These are phyloP conservation scores for Arthrinium puccinioides DNA, from an alignment of 2,329 filamentous ascomycete species.

Conservation along the genomic window DNA sequence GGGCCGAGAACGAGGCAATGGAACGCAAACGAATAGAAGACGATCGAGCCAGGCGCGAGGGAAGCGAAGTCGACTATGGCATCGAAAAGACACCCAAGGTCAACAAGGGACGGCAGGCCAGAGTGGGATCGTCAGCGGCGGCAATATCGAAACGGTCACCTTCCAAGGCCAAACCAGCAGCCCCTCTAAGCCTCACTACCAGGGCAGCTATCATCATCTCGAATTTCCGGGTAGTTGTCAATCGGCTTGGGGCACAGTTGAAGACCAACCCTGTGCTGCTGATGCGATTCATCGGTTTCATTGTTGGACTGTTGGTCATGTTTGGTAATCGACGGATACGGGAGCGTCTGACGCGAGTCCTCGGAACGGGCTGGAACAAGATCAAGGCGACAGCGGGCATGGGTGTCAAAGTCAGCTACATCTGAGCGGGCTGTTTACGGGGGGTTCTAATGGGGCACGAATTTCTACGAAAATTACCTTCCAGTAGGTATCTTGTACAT, in stretches of 20 bases:
- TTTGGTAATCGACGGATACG: conserved; percentile 69
- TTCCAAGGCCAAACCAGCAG: conserved; percentile 22
- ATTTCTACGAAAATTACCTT: too few species aligned
- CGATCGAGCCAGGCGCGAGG: conserved; percentile 39
- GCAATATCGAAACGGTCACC: conserved; percentile 16
- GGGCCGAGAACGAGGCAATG: conserved; percentile 53
- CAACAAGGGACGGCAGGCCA: conserved; percentile 22
- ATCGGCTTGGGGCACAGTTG: conserved; percentile 41
- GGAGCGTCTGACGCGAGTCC: conserved; percentile 61
- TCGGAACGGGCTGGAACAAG: conserved; percentile 72
- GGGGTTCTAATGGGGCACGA: too few species aligned
- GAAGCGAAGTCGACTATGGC: conserved; percentile 62
- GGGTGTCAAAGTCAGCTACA: conserved; percentile 97
- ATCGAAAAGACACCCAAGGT: conserved; percentile 48
- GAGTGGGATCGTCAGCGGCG: conserved; percentile 22
- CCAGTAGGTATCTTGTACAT: too few species aligned
- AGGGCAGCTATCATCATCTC: conserved; percentile 45
- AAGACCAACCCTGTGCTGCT: conserved; percentile 51
- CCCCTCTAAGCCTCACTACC: conserved; percentile 31
- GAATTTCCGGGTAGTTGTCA: conserved; percentile 44
- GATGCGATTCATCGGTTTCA: conserved; percentile 64
- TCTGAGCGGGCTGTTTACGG: conserved; percentile 44
- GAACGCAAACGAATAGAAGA: conserved; percentile 46
- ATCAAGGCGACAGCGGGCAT: conserved; percentile 81
- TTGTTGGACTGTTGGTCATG: conserved; percentile 70